Base-by-base conservation (phyloP, 306 rosid species). In the peach (Prunus persica) region DNA sequence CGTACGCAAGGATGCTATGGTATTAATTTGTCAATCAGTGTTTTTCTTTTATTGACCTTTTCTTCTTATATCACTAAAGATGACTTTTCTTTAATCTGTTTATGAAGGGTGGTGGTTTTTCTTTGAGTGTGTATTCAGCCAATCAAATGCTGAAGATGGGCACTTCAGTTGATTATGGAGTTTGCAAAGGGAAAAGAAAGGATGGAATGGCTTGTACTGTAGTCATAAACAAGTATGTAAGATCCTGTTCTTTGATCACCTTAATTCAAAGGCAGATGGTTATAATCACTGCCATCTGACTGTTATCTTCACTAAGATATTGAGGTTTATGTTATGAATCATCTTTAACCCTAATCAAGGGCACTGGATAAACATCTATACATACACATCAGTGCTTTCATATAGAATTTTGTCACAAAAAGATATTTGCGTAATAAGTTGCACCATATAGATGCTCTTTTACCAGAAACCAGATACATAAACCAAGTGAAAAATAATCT, bases 151-250 rank as follows among this genome's bases (percentile, higher is more conserved):
- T 87, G 84, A 90, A 92, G 91, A 87, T 95, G 82, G 99, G 97
- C 32, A 84, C 85, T 81, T 90, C 99, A 73, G 81, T 67, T 78
- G 99, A 92, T 84, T 95, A 87, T 63, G 99, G 92, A 73, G 97
- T 92, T 84, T 92, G 98, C 82, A 90, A 84, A 54, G 97, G 97
- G 66, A 88, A 74, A 80, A 87, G 91, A 81, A 78, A 88, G 20
- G 98, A 95, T 74, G 97, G 97, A 78, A 69, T 86, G 85, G 72
- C 90, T 76, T 95, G 98, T 76, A 89, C 96, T 8, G 65, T 88
- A 62, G 88, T 84, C 61, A 84, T 92, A 81, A 90, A 92, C 72
- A 91, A 83, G 98, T 93, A 84, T 2, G 91, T 56, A 65, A 73
- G 49, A 47, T 13, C 47, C 57, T 38, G 50, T 18, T 25, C 20